Base-by-base conservation (phyloP, 352 stramenopile species). In the Globisporangium middletonii region DNA sequence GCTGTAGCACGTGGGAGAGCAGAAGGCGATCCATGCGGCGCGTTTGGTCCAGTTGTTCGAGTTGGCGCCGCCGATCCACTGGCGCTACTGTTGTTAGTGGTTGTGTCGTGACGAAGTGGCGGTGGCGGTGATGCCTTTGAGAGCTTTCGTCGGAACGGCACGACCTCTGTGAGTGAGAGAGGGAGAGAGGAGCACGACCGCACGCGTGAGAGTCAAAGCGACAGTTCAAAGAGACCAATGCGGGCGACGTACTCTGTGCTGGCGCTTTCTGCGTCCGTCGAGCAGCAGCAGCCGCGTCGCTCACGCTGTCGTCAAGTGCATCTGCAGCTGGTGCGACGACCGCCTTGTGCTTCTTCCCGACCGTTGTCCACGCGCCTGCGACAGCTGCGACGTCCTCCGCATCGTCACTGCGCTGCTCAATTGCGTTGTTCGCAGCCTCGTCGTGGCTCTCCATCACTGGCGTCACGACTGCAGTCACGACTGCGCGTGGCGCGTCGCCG, bases 311-410 rank as follows among this genome's bases (percentile, higher is more conserved):
- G 5, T 48, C 43, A 2, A 15, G 13, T 12, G 11, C 33, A 9
- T 33, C 46, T 54, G 13, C 15, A 16, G 50, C 18, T 35, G 49
- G 48, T 41, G 55, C 53, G 18, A 59, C 48, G 16, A 57, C 41
- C 30, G 68, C 68, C 19, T 79, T 75, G 28, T 83, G 65, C 18
- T 89, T 88, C 44, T 77, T 80, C n/a, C 79, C 73, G 11, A 92
- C 82, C 0, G 79, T 92, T 5, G 73, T 92, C 82, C 82, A 92
- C 7, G 72, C 82, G 26, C 72, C 75, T 16, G 69, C 37, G 0
- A 72, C 60, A 2, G 53, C 44, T 7, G 54, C 38, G 12, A 23
- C 48, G 7, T 60, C 50, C 4, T 56, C 48, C 26, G 28, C 49
- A 27, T 28, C n/a, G 38, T 55, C 16, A 4, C 46, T 26, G 26